Percentiles rank a stretch among this genome's conserved stretches.
Evolutionary conservation across 148 eudicot species (phyloP).

Genomic region (Pouteria glomerata): DNA sequence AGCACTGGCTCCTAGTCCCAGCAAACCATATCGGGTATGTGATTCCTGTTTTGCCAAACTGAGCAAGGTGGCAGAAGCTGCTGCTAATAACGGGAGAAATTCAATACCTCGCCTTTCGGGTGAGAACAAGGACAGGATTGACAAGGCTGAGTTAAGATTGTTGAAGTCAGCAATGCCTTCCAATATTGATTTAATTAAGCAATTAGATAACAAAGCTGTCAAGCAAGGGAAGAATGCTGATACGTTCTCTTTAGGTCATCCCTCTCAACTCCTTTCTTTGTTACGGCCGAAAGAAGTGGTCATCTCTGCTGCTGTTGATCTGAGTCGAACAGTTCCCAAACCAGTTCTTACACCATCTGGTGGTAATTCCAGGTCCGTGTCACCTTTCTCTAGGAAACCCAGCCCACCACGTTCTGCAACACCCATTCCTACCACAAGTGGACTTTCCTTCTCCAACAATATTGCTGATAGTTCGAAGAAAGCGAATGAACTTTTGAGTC

Average conservation of each 20-base stretch:
- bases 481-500: constrained; percentile 83
- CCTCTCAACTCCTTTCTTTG: constrained; percentile 64
- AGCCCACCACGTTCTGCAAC: constrained; percentile 98
- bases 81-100: constrained; percentile 44
- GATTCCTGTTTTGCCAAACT: constrained; percentile 79
- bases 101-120: constrained; percentile 82
- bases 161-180: constrained; percentile 56
- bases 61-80: constrained; percentile 72
- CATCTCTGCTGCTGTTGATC: constrained; percentile 44
- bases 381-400: constrained; percentile 86
- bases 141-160: constrained; percentile 68
- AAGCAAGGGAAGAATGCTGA: constrained; percentile 87
- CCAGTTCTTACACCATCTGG: constrained; percentile 50
- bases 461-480: constrained; percentile 82
- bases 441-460: constrained; percentile 79
- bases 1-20: constrained; percentile 83
- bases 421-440: constrained; percentile 83
- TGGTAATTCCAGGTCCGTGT: constrained; percentile 74
- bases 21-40: constrained; percentile 92
- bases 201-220: constrained; percentile 79
- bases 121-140: constrained; percentile 85
- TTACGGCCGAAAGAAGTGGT: constrained; percentile 70
- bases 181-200: constrained; percentile 75
- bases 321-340: constrained; percentile 58
- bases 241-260: constrained; percentile 52